Evolutionary conservation across 305 asterid genomes (phyloP).

Genomic region (Solanum hybrid): DNA sequence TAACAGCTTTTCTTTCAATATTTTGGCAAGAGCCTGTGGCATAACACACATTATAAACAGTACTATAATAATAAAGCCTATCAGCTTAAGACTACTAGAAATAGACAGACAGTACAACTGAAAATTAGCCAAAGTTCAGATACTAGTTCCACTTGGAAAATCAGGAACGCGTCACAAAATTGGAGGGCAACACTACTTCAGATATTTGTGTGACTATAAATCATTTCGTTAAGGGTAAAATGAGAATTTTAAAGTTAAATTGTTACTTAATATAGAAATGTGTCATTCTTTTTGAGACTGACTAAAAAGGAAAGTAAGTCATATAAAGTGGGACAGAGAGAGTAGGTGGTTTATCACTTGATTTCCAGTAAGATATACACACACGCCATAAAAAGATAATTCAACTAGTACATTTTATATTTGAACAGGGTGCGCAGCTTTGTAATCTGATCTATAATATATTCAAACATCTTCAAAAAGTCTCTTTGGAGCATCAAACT

Average conservation of each 20-base stretch:
- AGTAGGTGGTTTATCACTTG: not conserved
- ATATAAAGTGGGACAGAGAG: not conserved
- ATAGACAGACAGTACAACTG: not conserved
- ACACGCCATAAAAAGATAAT: not conserved
- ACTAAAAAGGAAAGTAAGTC: not conserved
- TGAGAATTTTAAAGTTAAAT: not conserved
- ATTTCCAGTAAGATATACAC: not conserved
- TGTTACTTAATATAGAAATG: not conserved
- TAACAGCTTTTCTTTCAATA: slow-evolving; percentile 66
- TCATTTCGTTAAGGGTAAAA: not conserved
- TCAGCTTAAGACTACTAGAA: not conserved
- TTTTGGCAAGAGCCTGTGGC: slow-evolving; percentile 65
- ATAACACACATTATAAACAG: slow-evolving; percentile 1
- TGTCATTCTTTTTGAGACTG: not conserved
- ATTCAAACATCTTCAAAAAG: not conserved
- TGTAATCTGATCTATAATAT: not conserved
- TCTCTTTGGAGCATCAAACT: not conserved
- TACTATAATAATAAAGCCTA: not conserved
- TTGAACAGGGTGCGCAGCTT: not conserved
- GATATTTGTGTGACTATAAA: not conserved
- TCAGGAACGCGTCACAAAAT: not conserved
- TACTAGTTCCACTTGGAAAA: not conserved
- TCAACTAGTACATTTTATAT: not conserved
- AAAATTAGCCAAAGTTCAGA: not conserved
- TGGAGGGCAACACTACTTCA: not conserved